Percentiles rank a stretch among this genome's conserved stretches.
Evolutionary conservation across 73 alveolate genomes (phyloP).

Genomic region (Blepharisma stoltei): DNA sequence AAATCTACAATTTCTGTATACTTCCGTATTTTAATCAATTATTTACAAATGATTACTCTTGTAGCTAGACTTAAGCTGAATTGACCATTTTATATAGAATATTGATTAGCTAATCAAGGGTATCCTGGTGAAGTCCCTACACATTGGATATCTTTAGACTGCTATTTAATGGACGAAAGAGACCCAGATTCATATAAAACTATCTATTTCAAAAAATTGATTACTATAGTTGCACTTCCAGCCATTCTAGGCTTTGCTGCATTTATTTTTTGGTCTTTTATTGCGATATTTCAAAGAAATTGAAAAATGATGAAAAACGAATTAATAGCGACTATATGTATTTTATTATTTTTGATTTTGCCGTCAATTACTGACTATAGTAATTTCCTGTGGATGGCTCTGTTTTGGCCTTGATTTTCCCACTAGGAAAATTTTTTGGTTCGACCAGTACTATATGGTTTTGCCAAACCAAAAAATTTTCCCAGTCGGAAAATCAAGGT

Average conservation of each 20-base stretch:
- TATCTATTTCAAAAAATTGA: conserved; percentile 30
- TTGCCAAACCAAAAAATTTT: no score
- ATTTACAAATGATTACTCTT: conserved; percentile 31
- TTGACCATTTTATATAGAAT: conserved; percentile 42
- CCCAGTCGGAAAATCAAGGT: no score
- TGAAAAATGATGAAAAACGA: conserved; percentile 22
- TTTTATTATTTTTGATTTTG: conserved; percentile 39
- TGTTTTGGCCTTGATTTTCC: no score
- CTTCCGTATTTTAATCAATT: conserved; percentile 42
- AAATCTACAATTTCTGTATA: conserved; percentile 43
- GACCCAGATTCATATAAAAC: neutral
- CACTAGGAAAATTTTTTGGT: no score
- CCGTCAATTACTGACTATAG: conserved; percentile 42
- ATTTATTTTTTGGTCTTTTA: conserved; percentile 32
- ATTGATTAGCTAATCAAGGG: conserved; percentile 18
- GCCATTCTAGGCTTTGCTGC: conserved; percentile 30
- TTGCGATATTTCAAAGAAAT: conserved; percentile 9
- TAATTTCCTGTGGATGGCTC: no score
- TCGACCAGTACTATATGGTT: no score
- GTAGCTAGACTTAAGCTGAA: conserved; percentile 35
- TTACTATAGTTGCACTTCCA: conserved; percentile 26
- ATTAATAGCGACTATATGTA: conserved; percentile 34
- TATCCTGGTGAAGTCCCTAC: conserved; percentile 26
- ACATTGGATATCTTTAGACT: conserved; percentile 38
- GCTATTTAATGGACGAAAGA: conserved; percentile 33